Percentiles rank a stretch among this genome's conserved stretches.
phyloP scores from a whole-genome alignment of 345 rosid genomes.

The Eucalyptus regnans region DNA sequence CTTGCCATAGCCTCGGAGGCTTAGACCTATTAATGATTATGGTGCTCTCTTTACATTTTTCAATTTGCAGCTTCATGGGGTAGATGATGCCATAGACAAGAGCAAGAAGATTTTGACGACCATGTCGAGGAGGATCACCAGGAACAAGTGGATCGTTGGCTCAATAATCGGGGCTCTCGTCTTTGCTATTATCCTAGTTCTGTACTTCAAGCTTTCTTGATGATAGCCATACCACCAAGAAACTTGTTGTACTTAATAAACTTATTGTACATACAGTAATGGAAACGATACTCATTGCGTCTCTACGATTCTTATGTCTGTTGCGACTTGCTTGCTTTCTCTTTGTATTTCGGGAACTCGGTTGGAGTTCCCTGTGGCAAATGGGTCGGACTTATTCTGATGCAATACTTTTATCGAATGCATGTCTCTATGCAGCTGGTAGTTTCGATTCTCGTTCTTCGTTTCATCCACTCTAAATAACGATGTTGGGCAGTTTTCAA shows the following conservation, averaged over 20 bases:
- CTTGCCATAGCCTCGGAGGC: not conserved
- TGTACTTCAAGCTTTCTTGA: conserved; percentile 40
- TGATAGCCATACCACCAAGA: not conserved
- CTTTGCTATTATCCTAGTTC: conserved; percentile 46
- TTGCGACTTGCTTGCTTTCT: not conserved
- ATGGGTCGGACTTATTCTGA: not conserved
- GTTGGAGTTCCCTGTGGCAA: not conserved
- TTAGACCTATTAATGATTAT: not conserved
- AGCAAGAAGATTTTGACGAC: conserved; percentile 62
- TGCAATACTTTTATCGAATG: not conserved
- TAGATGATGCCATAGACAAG: conserved; percentile 82
- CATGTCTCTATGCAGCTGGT: not conserved
- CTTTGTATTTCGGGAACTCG: not conserved
- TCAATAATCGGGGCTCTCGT: conserved; percentile 54
- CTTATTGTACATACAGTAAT: not conserved
- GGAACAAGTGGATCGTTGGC: conserved; percentile 67
- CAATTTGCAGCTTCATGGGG: conserved; percentile 55
- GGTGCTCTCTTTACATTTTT: not conserved
- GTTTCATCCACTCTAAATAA: not conserved
- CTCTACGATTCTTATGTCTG: not conserved
- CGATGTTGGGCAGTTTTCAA: not conserved
- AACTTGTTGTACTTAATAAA: not conserved
- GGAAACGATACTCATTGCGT: not conserved
- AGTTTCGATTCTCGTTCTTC: not conserved
- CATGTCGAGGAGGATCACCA: conserved; percentile 69